Conservation (phyloP, 768 basidiomycete genomes). For the Phaeotremella skinneri region DNA sequence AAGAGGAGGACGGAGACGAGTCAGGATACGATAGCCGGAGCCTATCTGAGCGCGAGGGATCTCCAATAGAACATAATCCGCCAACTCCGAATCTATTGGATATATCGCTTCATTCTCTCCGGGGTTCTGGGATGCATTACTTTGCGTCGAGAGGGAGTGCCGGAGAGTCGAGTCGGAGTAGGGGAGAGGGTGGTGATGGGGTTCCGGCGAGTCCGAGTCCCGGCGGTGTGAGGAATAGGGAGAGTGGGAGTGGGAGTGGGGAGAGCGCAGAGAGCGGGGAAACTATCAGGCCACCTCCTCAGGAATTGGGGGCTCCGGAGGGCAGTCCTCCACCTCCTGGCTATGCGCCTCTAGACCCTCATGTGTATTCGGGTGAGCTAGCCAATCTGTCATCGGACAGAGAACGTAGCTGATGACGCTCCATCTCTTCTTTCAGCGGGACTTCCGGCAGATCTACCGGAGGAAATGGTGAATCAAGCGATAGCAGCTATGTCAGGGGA, state of each 20-base stretch:
- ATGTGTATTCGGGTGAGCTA: conserved; percentile 40
- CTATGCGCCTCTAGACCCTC: conserved; percentile 48
- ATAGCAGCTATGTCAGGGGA: conserved; percentile 59
- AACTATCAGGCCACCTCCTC: conserved; percentile 28
- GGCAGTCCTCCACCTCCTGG: conserved; percentile 48
- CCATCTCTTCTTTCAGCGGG: conserved; percentile 80
- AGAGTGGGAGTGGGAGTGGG: conserved; percentile 25
- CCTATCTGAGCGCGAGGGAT: conserved; percentile 16
- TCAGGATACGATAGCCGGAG: conserved; percentile 11
- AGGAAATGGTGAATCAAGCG: conserved; percentile 85
- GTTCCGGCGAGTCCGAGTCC: too few relatives aligned
- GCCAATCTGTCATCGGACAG: not conserved
- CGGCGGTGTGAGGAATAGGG: not conserved
- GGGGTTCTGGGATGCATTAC: conserved; percentile 35
- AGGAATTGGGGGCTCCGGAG: conserved; percentile 11
- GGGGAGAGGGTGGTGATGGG: conserved; percentile 20
- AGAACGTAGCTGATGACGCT: conserved; percentile 59
- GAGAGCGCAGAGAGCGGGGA: conserved; percentile 36
- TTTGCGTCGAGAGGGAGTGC: conserved; percentile 39
- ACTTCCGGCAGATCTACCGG: conserved; percentile 88
- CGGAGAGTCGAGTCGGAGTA: conserved; percentile 14
- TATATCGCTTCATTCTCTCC: conserved; percentile 53
- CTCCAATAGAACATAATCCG: conserved; percentile 52
- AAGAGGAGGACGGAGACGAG: conserved; percentile 18
- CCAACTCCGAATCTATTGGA: conserved; percentile 55